Conservation (phyloP, 2,329 filamentous ascomycete species). For the Ramichloridium luteum region DNA sequence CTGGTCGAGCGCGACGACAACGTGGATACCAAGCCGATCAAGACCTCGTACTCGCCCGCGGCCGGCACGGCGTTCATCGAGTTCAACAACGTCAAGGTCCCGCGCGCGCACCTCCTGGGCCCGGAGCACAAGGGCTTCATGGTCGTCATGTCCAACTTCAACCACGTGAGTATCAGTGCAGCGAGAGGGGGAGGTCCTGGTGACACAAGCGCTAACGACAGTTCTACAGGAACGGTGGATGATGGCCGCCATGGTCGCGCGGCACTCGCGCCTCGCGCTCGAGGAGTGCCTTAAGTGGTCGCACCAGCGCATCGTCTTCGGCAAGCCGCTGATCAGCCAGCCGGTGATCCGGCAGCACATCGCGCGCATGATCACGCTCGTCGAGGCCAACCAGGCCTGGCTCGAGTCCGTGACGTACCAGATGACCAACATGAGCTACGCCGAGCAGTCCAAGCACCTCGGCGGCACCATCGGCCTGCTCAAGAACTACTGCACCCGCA, state of each 20-base stretch:
- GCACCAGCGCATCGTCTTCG: constrained; percentile 75
- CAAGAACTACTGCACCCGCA: constrained; percentile 65
- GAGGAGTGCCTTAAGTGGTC: constrained; percentile 83
- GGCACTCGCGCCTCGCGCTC: constrained; percentile 55
- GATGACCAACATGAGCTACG: constrained; percentile 76
- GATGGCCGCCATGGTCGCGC: constrained; percentile 43
- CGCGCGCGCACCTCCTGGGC: constrained; percentile 63
- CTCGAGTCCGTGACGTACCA: constrained; percentile 76
- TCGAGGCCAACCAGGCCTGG: constrained; percentile 76
- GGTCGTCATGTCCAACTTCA: constrained; percentile 78
- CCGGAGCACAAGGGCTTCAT: constrained; percentile 77
- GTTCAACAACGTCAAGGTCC: constrained; percentile 78
- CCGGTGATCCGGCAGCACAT: constrained; percentile 31
- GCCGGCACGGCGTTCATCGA: constrained; percentile 71
- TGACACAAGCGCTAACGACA: too few species aligned
- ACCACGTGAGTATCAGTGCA: constrained; percentile 44
- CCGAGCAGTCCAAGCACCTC: constrained; percentile 59
- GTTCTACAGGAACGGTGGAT: constrained; percentile 25
- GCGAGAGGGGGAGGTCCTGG: too few species aligned
- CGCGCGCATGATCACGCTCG: constrained; percentile 73
- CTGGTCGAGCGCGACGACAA: constrained; percentile 63
- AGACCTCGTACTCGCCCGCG: constrained; percentile 67
- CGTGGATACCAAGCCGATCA: constrained; percentile 65
- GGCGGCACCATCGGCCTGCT: constrained; percentile 72
- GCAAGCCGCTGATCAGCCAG: constrained; percentile 69